Conservation (phyloP, 2,329 filamentous ascomycete genomes). For the Seiridium cupressi region DNA sequence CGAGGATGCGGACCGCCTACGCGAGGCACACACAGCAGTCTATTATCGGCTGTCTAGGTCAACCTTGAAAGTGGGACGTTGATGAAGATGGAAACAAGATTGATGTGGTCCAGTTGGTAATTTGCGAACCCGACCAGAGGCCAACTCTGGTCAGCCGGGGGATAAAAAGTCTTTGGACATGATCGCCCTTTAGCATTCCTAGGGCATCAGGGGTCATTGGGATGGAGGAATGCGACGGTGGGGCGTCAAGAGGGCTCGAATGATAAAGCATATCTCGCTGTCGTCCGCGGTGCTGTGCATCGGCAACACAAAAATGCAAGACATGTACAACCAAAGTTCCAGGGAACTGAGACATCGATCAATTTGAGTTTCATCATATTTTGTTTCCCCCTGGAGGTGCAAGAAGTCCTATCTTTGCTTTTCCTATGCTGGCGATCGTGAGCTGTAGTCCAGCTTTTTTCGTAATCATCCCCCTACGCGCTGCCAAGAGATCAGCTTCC, state of each 20-base stretch:
- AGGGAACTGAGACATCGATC: neutral
- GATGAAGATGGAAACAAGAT: neutral
- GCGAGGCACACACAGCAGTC: neutral
- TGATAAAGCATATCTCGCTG: neutral
- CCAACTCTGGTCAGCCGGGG: neutral
- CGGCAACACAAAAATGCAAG: no score
- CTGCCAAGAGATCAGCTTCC: constrained; percentile 7
- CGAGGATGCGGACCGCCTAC: neutral
- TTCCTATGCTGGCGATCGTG: neutral
- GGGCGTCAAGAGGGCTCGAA: neutral
- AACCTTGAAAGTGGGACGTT: constrained; percentile 1
- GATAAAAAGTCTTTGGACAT: neutral
- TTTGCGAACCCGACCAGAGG: neutral
- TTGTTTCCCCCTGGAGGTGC: neutral
- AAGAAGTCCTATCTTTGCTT: neutral
- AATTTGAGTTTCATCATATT: neutral
- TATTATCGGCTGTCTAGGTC: neutral
- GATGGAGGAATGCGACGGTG: neutral
- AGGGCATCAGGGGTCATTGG: neutral
- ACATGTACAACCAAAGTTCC: neutral
- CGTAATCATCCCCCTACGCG: neutral
- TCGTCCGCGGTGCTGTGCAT: no score
- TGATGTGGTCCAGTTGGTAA: neutral
- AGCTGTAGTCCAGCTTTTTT: neutral
- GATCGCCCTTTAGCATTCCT: constrained; percentile 5